Evolutionary conservation across 805 yeast genomes (phyloP), one percentile per base, ranked within the genome.

Genomic region (Ogataea salicorniae): DNA sequence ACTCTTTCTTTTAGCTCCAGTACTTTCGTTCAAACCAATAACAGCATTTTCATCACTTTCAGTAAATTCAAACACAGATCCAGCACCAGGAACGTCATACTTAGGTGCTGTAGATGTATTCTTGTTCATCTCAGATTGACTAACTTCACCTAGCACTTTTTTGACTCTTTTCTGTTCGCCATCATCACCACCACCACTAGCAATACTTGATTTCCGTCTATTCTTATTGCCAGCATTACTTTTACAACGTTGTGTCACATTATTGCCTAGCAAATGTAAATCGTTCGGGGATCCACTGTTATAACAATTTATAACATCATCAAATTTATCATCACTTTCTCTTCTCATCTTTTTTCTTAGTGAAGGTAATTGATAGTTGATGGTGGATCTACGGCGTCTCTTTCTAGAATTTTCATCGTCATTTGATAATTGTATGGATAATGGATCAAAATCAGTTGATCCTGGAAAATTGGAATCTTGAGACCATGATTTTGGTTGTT

Each of bases 291-390:
- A 8, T 8, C 31, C 31, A 26, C 31, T 26, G n/a, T 22, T 15
- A 7, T n/a, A 22, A 38, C 8, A 8, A n/a, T 13, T 23, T 5
- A 83, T 79, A 1, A 90, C 90, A 61, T 80, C 87, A 3, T 79
- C 79, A 39, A 81, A 67, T 52, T 74, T 72, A 31, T 70, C 31
- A 9, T 26, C 83, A 0, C 81, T 71, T 34, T 79, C 80, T 53
- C 92, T 72, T 59, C 95, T 75, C 83, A 84, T 74, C 59, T 85
- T 86, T 15, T 75, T 77, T 37, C 85, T 70, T 45, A 84, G 63
- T 1, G 91, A 80, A 0, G 90, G 89, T 34, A 80, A 71, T 17
- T 80, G 80, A 56, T 87, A 87, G 60, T 81, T 79, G 6, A 87
- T 79, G 11, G 76, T 79, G 11, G 76, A 73, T 48, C 76, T 79